These are phyloP conservation scores for Telfairia occidentalis DNA, from an alignment of 331 rosid genomes.

Conservation along the genomic window DNA sequence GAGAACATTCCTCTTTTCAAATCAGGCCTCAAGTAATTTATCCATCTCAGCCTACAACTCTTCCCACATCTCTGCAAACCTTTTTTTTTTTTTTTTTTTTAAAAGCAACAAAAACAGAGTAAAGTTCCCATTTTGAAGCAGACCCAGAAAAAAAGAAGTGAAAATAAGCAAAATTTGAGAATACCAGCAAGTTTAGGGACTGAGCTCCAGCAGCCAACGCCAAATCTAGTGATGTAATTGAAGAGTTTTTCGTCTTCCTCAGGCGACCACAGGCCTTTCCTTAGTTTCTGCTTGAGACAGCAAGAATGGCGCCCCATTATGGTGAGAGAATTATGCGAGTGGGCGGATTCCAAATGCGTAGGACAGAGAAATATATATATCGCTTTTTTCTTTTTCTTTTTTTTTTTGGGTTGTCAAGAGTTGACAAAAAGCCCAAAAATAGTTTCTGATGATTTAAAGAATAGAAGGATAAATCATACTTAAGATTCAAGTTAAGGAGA, in stretches of 20 bases:
- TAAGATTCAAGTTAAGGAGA: constrained; percentile 58
- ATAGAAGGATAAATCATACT: constrained; percentile 46
- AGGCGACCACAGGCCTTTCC: constrained; percentile 96
- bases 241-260: constrained; percentile 94
- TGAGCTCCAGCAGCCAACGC: constrained; percentile 97
- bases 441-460: constrained; percentile 42
- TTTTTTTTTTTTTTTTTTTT: too few relatives aligned
- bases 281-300: constrained; percentile 74
- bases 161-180: neutral
- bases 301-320: constrained; percentile 85
- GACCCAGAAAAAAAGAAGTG: neutral
- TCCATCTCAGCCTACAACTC: constrained; percentile 91
- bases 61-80: constrained; percentile 93
- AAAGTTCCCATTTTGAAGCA: neutral
- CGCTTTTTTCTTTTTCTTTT: neutral
- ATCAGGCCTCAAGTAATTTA: constrained; percentile 85
- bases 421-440: constrained; percentile 20
- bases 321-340: neutral
- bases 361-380: constrained; percentile 18
- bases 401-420: constrained; percentile 4
- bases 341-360: neutral
- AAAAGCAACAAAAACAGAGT: neutral
- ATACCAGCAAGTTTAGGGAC: constrained; percentile 92
- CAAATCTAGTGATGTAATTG: constrained; percentile 75
- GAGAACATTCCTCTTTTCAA: constrained; percentile 89